A percentile compares a stretch with the other conserved stretches of the same genome.
These are phyloP conservation scores for Filobasidium floriforme DNA, from an alignment of 768 basidiomycete genomes.

Conservation along the genomic window DNA sequence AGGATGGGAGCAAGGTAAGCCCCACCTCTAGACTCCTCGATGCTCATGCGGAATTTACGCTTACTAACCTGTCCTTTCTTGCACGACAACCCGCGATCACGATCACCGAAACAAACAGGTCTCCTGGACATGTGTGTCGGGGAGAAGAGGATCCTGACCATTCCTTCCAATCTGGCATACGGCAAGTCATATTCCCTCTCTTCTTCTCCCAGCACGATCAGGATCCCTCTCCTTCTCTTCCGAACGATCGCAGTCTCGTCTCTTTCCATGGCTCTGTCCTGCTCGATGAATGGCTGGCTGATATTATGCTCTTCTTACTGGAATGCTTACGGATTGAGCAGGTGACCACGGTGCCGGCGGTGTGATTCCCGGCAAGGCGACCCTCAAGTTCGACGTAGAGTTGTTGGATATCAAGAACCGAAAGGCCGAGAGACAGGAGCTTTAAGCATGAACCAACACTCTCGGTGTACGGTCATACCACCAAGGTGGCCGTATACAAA, in stretches of 20 bases:
- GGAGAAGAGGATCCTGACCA: conserved; percentile 82
- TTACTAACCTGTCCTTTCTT: background rate
- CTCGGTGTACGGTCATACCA: no score
- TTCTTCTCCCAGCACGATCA: background rate
- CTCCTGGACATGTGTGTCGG: conserved; percentile 64
- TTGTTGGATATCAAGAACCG: conserved; percentile 57
- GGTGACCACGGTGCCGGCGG: conserved; percentile 64
- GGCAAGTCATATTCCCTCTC: conserved; percentile 52
- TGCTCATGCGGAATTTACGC: background rate
- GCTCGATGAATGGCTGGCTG: no score
- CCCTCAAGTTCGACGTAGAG: conserved; percentile 80
- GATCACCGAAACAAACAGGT: conserved; percentile 10
- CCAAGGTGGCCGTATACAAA: background rate
- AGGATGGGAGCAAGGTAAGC: conserved; percentile 45
- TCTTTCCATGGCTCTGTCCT: no score
- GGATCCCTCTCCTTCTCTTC: background rate
- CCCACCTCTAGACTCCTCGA: background rate
- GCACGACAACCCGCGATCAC: background rate
- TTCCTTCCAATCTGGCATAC: conserved; percentile 71
- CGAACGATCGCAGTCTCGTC: background rate
- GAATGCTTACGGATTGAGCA: background rate
- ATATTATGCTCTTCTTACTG: no score
- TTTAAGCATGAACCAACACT: no score
- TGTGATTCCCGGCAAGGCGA: conserved; percentile 70
- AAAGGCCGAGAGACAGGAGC: conserved; percentile 13